Conservation (phyloP, 108 stramenopile genomes). For the Conticribra guillardii region DNA sequence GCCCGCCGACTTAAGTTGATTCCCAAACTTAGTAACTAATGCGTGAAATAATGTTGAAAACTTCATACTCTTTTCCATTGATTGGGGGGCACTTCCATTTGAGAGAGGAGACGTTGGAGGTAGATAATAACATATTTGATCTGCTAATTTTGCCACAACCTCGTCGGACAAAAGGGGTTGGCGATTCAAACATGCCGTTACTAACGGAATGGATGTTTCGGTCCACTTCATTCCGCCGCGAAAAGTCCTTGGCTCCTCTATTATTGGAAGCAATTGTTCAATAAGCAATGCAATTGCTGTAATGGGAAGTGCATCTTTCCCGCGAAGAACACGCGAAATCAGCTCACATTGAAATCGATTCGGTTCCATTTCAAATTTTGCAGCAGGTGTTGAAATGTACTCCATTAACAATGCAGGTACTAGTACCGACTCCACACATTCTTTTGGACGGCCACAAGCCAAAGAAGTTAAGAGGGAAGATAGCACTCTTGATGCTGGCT, state of each 20-base stretch:
- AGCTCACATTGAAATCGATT: constrained; percentile 46
- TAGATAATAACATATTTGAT: constrained; percentile 15
- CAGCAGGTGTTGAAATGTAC: background rate
- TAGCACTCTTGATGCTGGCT: constrained; percentile 34
- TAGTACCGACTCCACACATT: constrained; percentile 35
- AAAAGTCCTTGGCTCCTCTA: background rate
- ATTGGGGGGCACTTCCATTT: background rate
- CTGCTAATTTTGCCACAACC: constrained; percentile 22
- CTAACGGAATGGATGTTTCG: constrained; percentile 36
- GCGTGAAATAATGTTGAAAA: constrained; percentile 41
- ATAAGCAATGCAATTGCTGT: constrained; percentile 29
- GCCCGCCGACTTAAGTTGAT: constrained; percentile 19
- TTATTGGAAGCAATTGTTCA: constrained; percentile 5
- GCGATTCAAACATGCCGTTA: constrained; percentile 39
- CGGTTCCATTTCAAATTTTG: constrained; percentile 14
- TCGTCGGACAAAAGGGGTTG: constrained; percentile 20
- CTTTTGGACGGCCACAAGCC: constrained; percentile 37
- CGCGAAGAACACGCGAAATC: constrained; percentile 30
- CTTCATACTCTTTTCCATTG: constrained; percentile 37
- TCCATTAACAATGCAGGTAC: constrained; percentile 9
- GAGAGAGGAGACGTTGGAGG: too few relatives aligned
- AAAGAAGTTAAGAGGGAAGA: constrained; percentile 23
- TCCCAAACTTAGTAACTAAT: constrained; percentile 37
- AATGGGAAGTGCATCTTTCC: constrained; percentile 31
- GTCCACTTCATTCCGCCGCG: constrained; percentile 34